Percentiles rank a stretch among this genome's conserved stretches.
Conservation (phyloP, 371 early-diverging fungal genomes). For the Smittium culicis region DNA sequence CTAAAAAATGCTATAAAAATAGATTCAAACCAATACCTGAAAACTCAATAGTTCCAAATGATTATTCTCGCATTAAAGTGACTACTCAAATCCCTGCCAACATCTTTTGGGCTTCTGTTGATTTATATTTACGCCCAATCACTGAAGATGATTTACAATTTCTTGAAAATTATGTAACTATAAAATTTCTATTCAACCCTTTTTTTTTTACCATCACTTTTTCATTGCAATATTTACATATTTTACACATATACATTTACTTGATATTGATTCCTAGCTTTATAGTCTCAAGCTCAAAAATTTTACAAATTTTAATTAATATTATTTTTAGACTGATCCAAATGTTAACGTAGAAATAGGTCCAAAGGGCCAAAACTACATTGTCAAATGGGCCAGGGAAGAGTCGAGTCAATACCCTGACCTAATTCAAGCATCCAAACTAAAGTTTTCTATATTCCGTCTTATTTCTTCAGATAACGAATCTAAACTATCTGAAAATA, state of each 20-base stretch:
- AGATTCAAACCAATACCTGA: neutral
- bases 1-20: neutral
- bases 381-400: constrained; percentile 70
- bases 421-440: constrained; percentile 24
- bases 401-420: constrained; percentile 44
- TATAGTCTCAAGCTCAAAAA: too few relatives aligned
- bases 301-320: too few relatives aligned
- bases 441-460: constrained; percentile 17
- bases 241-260: too few relatives aligned
- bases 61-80: constrained; percentile 51
- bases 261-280: too few relatives aligned
- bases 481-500: constrained; percentile 28
- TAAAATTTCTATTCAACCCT: neutral
- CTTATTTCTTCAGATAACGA: constrained; percentile 16
- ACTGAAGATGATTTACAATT: constrained; percentile 55
- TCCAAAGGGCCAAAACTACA: constrained; percentile 57
- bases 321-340: constrained; percentile 41
- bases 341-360: constrained; percentile 58
- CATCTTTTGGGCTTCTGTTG: constrained; percentile 64
- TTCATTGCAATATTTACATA: neutral
- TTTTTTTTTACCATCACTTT: neutral
- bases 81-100: constrained; percentile 66
- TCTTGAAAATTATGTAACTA: neutral
- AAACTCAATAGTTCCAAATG: constrained; percentile 35
- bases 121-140: constrained; percentile 66